Evolutionary conservation across 225 moss, liverwort and hornwort genomes (phyloP).

Genomic region (Thuidium tamariscinum): DNA sequence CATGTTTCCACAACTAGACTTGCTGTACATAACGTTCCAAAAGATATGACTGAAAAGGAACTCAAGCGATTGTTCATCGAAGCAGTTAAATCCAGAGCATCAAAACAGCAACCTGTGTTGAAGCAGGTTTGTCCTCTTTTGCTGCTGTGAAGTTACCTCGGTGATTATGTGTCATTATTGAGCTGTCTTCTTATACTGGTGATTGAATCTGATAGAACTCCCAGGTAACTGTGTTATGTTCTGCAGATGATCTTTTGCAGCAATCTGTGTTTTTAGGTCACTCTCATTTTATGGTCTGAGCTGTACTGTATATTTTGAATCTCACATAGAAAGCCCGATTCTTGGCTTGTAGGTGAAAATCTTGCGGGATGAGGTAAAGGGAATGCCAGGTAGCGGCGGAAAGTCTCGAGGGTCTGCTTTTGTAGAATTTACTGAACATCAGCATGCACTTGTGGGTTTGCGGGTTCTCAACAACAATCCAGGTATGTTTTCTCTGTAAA

Average conservation of each 20-base stretch:
- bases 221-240: not conserved
- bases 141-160: not conserved
- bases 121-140: constrained; percentile 60
- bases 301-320: not conserved
- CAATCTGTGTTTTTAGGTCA: not conserved
- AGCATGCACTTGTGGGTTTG: constrained; percentile 93
- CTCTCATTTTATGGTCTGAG: not conserved
- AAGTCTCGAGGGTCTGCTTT: constrained; percentile 85
- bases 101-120: constrained; percentile 87
- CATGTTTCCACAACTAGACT: constrained; percentile 85
- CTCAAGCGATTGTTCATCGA: constrained; percentile 74
- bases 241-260: not conserved
- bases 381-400: constrained; percentile 37
- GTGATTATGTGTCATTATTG: not conserved
- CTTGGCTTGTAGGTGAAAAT: constrained; percentile 70
- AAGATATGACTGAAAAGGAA: constrained; percentile 69
- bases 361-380: constrained; percentile 63
- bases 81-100: constrained; percentile 78
- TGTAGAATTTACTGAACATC: constrained; percentile 93
- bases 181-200: not conserved
- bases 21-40: constrained; percentile 79
- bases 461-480: constrained; percentile 97
- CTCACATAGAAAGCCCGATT: not conserved
- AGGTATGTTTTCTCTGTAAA: constrained; percentile 21
- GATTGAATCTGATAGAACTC: not conserved